phyloP scores from a whole-genome alignment of 257 asterid genomes.

The Solanum chaucha region DNA sequence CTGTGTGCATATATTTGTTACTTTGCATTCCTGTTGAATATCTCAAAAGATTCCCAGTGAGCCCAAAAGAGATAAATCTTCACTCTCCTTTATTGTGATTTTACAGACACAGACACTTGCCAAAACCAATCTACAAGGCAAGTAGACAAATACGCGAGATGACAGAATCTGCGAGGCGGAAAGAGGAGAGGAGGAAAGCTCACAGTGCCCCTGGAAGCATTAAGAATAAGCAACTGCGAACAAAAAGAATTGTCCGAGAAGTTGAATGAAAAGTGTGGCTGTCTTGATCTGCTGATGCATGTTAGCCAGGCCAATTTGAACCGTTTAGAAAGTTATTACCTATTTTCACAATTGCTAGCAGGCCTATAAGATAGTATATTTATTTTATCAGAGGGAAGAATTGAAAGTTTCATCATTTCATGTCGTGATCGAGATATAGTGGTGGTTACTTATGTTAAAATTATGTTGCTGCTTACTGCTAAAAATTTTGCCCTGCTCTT shows the following conservation, averaged over 20 bases:
- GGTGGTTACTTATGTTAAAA: background rate
- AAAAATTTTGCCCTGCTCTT: background rate
- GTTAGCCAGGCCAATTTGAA: background rate
- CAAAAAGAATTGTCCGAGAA: conserved; percentile 58
- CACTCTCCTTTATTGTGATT: background rate
- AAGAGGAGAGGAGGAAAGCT: conserved; percentile 65
- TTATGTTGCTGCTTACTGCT: background rate
- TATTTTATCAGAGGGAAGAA: background rate
- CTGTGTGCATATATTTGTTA: background rate
- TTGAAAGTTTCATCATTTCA: background rate
- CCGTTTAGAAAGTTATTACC: background rate
- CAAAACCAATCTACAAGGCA: conserved; percentile 76
- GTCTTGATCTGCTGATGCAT: background rate
- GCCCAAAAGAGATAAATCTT: background rate
- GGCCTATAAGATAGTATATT: background rate
- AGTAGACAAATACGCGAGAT: conserved; percentile 43
- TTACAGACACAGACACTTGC: conserved; percentile 90
- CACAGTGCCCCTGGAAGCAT: conserved; percentile 91
- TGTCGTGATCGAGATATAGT: background rate
- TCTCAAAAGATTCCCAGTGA: background rate
- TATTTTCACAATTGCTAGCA: background rate
- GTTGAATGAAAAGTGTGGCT: conserved; percentile 34
- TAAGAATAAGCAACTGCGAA: conserved; percentile 40
- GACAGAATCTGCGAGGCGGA: conserved; percentile 59
- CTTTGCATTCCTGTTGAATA: background rate